Base-by-base conservation (phyloP, 768 basidiomycete species). In the Amanita inopinata region DNA sequence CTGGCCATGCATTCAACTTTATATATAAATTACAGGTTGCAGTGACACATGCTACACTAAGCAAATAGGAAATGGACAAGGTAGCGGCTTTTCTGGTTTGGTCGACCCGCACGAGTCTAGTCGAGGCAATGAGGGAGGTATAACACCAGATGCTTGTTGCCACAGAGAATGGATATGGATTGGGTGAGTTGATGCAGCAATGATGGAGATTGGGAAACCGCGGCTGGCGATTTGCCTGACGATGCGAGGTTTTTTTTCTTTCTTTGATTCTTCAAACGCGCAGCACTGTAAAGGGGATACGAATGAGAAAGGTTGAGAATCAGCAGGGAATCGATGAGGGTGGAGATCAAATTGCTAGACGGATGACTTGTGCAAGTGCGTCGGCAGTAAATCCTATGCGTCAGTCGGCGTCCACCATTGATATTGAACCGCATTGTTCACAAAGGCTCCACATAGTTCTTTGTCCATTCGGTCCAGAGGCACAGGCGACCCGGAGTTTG, bases 381-480 rank as follows among this genome's bases (percentile, higher is more conserved):
- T 33, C 18, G 27, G 9, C 20, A 2, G 22, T 34, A 7, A 18
- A 17, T 10, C 8, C 17, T 33, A 9, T 12, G 12, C n/a, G 41
- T 66, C 63, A 81, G 61, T 83, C 80, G 61, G 70, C 71, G 56
- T 87, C 81, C 62, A 89, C 81, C 80, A 87, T 87, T 49, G 84
- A 84, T 60, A 89, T 87, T 45, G 86, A 81, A 61, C 86, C 86
- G 59, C 86, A 89, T 66, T 86, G 72, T 70, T 87, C 85, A 60
- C 86, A 89, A 58, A 83, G 80, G 54, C 78, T 80, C 86, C 86
- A 89, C 83, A 89, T 87, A 12, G 83, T 79, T 48, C 80, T 69
- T 57, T 74, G 75, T 47, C 85, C 85, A 49, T 77, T 76, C 47
- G 69, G 61, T 41, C 81, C 76, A 14, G 83, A 60, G 24, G 83